Evolutionary conservation across 768 basidiomycete species (phyloP).

Genomic region (Leccinum fibrillosum): DNA sequence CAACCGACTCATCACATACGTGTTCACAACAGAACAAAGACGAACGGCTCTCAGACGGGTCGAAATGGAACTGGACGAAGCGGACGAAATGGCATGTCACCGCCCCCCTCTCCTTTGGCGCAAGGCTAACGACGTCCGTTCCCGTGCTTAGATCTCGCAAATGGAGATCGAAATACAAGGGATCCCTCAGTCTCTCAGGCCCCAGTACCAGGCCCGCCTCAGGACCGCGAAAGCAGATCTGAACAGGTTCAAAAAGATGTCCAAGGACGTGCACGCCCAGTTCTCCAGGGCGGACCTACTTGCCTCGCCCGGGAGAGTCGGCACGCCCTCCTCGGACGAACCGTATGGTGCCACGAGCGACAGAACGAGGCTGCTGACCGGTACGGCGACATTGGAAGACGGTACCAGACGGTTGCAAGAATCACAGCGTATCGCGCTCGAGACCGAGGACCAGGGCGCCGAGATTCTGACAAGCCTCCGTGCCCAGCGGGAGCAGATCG

Average conservation of each 20-base stretch:
- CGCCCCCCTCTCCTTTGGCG: neutral
- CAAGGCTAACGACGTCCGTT: constrained; percentile 3
- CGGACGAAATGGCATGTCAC: constrained; percentile 85
- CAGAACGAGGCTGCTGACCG: constrained; percentile 75
- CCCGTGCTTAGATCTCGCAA: constrained; percentile 74
- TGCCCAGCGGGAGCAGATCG: constrained; percentile 89
- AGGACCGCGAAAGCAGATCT: constrained; percentile 73
- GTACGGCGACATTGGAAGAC: constrained; percentile 77
- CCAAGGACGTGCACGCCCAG: constrained; percentile 68
- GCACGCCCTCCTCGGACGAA: constrained; percentile 62
- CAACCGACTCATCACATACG: neutral
- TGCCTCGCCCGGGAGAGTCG: constrained; percentile 39
- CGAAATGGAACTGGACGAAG: constrained; percentile 96
- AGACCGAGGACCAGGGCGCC: constrained; percentile 94
- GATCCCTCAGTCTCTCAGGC: constrained; percentile 73
- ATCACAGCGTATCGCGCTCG: constrained; percentile 87
- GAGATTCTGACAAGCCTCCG: constrained; percentile 86
- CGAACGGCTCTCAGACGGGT: constrained; percentile 78
- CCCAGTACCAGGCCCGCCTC: constrained; percentile 65
- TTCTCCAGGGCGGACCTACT: constrained; percentile 79
- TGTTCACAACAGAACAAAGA: constrained; percentile 59
- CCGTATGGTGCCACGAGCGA: constrained; percentile 71
- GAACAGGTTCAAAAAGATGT: constrained; percentile 73
- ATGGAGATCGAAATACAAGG: constrained; percentile 99
- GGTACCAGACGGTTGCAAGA: constrained; percentile 84